Evolutionary conservation across 805 yeast genomes (phyloP).

Genomic region (Wickerhamomyces subpelliculosus): DNA sequence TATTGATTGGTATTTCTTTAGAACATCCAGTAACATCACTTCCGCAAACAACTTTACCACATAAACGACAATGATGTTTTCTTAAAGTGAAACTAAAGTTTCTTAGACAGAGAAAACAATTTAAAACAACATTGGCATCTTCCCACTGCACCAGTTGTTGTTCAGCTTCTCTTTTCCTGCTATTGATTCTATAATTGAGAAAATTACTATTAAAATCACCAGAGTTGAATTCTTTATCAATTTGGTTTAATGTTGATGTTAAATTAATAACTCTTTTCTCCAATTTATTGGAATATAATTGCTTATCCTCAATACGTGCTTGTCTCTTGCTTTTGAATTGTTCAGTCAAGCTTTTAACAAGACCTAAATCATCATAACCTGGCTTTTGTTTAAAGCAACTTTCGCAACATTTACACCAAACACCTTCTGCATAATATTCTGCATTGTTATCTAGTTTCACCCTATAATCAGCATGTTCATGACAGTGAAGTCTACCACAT

Average conservation of each 20-base stretch:
- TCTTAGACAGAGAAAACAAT: slow-evolving; percentile 60
- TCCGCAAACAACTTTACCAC: slow-evolving; percentile 82
- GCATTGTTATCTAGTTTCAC: slow-evolving; percentile 45
- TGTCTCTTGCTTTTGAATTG: slow-evolving; percentile 37
- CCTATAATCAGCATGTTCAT: slow-evolving; percentile 49
- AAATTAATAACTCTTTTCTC: slow-evolving; percentile 54
- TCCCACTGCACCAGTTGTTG: slow-evolving; percentile 60
- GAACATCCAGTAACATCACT: slow-evolving; percentile 61
- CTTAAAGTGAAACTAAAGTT: slow-evolving; percentile 52
- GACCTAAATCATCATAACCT: slow-evolving; percentile 45
- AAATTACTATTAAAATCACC: slow-evolving; percentile 17
- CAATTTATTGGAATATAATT: slow-evolving; percentile 47
- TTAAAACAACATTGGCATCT: slow-evolving; percentile 35
- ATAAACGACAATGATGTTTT: slow-evolving; percentile 87
- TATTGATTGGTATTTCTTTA: slow-evolving; percentile 50
- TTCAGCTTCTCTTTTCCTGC: slow-evolving; percentile 34
- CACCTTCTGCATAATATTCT: slow-evolving; percentile 42
- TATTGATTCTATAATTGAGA: slow-evolving; percentile 17
- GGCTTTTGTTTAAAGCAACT: slow-evolving; percentile 51
- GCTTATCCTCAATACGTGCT: slow-evolving; percentile 36
- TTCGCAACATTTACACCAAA: slow-evolving; percentile 69
- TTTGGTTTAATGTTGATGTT: slow-evolving; percentile 20
- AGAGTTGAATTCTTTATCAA: slow-evolving; percentile 20
- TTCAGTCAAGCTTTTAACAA: slow-evolving; percentile 35
- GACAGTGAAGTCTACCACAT: slow-evolving; percentile 72